phyloP scores from a whole-genome alignment of 2,329 filamentous ascomycete genomes.

The Ophiostoma perfectum region DNA sequence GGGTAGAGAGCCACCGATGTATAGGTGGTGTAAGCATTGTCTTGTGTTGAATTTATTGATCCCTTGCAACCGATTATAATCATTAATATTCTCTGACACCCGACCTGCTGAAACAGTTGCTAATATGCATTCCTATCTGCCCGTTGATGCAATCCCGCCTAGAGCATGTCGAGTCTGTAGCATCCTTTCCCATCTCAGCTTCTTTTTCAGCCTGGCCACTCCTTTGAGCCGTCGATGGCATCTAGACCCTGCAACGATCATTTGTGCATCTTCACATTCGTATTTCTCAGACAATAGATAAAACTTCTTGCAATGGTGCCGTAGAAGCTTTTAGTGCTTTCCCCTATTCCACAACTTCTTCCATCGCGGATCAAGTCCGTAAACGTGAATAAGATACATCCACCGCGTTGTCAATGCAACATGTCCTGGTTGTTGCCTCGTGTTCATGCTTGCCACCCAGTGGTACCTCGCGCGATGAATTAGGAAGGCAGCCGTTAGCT shows the following conservation, averaged over 20 bases:
- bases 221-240: background rate
- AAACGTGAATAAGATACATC: background rate
- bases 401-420: background rate
- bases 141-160: background rate
- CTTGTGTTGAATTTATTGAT: too few relatives aligned
- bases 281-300: background rate
- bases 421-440: slow-evolving; percentile 4
- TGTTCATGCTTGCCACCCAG: background rate
- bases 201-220: background rate
- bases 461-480: background rate
- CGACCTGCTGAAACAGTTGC: too few relatives aligned
- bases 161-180: too few relatives aligned
- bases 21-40: too few relatives aligned
- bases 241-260: slow-evolving; percentile 8
- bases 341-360: background rate
- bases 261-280: background rate
- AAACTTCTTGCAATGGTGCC: background rate
- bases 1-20: too few relatives aligned
- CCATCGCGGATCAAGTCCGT: background rate
- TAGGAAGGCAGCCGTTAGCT: slow-evolving; percentile 16
- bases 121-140: too few relatives aligned
- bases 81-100: too few relatives aligned
- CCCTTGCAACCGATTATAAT: too few relatives aligned
- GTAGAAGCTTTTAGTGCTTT: background rate
- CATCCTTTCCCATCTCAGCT: background rate